Evolutionary conservation across 148 eudicot genomes (phyloP), one percentile per base, ranked within the genome.

Genomic region (Camellia lanceoleosa): DNA sequence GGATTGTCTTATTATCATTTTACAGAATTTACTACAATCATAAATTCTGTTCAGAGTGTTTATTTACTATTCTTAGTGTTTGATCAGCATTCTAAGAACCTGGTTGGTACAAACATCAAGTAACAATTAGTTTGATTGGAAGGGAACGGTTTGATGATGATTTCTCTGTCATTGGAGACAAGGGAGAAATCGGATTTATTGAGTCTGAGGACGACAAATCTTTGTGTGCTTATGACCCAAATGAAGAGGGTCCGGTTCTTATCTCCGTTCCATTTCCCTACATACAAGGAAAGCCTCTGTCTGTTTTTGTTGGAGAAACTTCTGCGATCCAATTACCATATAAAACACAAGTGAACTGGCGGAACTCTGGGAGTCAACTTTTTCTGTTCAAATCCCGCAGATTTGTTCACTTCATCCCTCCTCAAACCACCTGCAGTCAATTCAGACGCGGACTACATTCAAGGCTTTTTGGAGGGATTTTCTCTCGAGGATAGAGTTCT

Each of bases 221-320:
- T 51, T 80, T 85, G 16, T 82, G 87, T 71, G 82, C 79, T 77
- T 89, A 93, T 76, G 79, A 87, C 75, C 88, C 89, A 41, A 41
- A 18, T 60, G 89, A 87, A 44, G 93, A 93, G 76, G 89, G 90
- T 16, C 81, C 85, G 2, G 84, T 90, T 43, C 52, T 76, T 38
- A 78, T 93, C 58, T 93, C 97, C 12, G 82, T 83, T 61, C 97
- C 97, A 69, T 93, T 93, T 77, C 94, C 95, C 3, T 83, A 88
- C 44, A 79, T 84, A 66, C 80, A 69, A 1, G 89, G 84, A 44
- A 91, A 86, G 74, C 97, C 95, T 72, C 92, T 69, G 54, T 90
- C 92, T 3, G 91, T 85, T 52, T 66, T 76, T 19, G 86, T 89
- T 3, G 87, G 88, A 59, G 93, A 91, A 78, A 81, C 84, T 66